These are phyloP conservation scores for Nothophoma quercina DNA, from an alignment of 2,329 filamentous ascomycete species.

Conservation along the genomic window DNA sequence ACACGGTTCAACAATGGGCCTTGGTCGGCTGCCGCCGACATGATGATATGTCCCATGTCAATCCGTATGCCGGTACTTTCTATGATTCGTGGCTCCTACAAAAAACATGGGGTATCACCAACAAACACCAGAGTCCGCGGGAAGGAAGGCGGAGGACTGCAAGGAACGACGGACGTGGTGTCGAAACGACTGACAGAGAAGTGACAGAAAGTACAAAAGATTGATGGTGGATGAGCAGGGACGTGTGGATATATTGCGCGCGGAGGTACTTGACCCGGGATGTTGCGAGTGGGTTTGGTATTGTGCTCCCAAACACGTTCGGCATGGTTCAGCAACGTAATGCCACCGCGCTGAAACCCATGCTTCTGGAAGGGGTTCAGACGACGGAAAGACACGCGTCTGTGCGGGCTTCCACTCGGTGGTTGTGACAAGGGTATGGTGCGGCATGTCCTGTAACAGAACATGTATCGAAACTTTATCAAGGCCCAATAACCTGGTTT, in stretches of 20 bases:
- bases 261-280: constrained; percentile 2
- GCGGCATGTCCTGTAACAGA: constrained; percentile 14
- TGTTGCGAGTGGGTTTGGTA: constrained; percentile 6
- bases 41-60: constrained; percentile 33
- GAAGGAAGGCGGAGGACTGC: background rate
- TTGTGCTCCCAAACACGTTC: constrained; percentile 8
- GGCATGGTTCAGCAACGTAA: constrained; percentile 13
- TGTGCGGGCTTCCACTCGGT: background rate
- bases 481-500: constrained; percentile 12
- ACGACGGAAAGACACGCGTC: constrained; percentile 1
- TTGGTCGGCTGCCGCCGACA: constrained; percentile 25
- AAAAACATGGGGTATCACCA: constrained; percentile 21
- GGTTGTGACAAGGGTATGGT: constrained; percentile 9
- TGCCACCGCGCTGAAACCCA: constrained; percentile 13
- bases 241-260: constrained; percentile 11
- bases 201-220: background rate
- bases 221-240: constrained; percentile 4
- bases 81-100: constrained; percentile 8
- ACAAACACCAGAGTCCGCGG: constrained; percentile 1
- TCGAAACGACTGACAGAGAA: constrained; percentile 3
- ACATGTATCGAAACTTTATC: constrained; percentile 15
- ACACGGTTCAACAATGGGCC: constrained; percentile 35
- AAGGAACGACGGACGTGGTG: constrained; percentile 1
- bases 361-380: constrained; percentile 11
- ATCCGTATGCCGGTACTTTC: constrained; percentile 14